phyloP scores from a whole-genome alignment of 78 protist species.

The Parvularia atlantis region DNA sequence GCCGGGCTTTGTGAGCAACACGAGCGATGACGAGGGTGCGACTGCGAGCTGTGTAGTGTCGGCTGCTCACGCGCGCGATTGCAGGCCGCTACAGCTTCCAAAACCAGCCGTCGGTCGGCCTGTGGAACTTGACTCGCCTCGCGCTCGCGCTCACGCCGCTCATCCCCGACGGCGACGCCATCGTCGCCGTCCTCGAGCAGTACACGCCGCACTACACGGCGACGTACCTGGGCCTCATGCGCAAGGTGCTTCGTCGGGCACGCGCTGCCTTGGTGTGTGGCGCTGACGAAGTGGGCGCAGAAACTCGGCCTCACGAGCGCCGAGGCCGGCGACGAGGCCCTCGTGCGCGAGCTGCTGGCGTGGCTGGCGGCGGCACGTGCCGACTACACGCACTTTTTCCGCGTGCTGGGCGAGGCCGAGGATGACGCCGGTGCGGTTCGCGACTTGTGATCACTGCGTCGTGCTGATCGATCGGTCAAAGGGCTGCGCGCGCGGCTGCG shows the following conservation, averaged over 20 bases:
- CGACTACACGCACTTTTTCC: conserved; percentile 19
- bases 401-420: background rate
- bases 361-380: background rate
- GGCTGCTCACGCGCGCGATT: background rate
- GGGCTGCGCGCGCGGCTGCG: background rate
- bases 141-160: conserved; percentile 1
- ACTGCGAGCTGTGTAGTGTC: background rate
- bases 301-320: conserved; percentile 3
- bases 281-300: background rate
- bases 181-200: background rate
- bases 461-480: background rate
- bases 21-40: background rate
- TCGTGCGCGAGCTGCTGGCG: background rate
- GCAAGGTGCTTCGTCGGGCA: background rate
- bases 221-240: background rate
- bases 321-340: background rate
- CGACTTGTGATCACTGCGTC: background rate
- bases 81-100: conserved; percentile 34
- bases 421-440: background rate
- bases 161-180: background rate
- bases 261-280: background rate
- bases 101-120: conserved; percentile 16
- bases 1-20: background rate
- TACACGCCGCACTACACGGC: background rate
- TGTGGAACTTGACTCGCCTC: conserved; percentile 25